Conservation (phyloP, 805 yeast species). For the Saccharomycopsis olivae region DNA sequence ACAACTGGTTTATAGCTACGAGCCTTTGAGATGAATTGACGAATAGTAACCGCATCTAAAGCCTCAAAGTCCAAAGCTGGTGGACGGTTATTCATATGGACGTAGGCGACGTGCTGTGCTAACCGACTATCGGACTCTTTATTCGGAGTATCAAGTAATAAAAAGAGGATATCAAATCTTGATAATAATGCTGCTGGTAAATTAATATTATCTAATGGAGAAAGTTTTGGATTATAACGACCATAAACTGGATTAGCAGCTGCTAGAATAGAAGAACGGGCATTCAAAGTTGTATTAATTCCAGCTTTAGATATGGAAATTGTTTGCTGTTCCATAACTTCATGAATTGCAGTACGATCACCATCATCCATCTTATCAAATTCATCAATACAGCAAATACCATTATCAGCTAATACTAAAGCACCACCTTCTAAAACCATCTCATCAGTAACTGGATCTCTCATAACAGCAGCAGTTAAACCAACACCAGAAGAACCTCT, state of each 20-base stretch:
- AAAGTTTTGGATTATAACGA: conserved; percentile 78
- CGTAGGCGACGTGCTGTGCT: conserved; percentile 91
- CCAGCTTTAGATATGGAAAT: conserved; percentile 97
- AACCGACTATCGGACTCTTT: conserved; percentile 72
- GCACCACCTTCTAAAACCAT: conserved; percentile 99
- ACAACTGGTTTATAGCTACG: conserved; percentile 78
- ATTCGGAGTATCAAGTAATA: conserved; percentile 76
- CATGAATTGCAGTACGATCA: conserved; percentile 96
- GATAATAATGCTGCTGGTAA: conserved; percentile 93
- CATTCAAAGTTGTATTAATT: conserved; percentile 89
- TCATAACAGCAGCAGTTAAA: conserved; percentile 96
- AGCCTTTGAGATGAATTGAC: conserved; percentile 84
- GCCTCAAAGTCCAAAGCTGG: conserved; percentile 67
- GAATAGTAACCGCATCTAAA: conserved; percentile 63
- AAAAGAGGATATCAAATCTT: conserved; percentile 83
- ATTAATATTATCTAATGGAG: conserved; percentile 92
- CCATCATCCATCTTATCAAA: conserved; percentile 97
- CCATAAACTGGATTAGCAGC: conserved; percentile 99
- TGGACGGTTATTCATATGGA: conserved; percentile 85
- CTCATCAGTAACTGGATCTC: conserved; percentile 98
- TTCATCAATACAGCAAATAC: conserved; percentile 97
- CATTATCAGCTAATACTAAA: conserved; percentile 90
- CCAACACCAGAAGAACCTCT: conserved; percentile 99
- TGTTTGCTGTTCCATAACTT: conserved; percentile 99
- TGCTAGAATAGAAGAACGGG: conserved; percentile 89